Conservation (phyloP, 441 rosid genomes). For the Jatropha podagrica region DNA sequence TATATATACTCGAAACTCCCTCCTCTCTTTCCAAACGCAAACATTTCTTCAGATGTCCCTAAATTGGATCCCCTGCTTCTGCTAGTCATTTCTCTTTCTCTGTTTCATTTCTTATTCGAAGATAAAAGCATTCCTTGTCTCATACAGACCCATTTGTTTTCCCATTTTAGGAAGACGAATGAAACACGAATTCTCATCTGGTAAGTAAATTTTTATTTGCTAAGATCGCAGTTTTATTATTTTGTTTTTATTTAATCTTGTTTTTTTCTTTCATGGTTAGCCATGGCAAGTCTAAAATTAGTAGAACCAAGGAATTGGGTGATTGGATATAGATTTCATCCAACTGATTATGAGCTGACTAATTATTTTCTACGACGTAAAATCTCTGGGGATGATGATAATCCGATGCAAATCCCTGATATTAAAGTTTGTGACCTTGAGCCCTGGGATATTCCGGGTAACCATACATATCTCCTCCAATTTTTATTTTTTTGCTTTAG, state of each 20-base stretch:
- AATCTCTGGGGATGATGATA: constrained; percentile 10
- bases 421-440: constrained; percentile 40
- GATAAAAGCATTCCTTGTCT: not conserved
- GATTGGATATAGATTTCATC: constrained; percentile 42
- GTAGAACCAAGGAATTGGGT: not conserved
- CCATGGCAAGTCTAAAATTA: not conserved
- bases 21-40: not conserved
- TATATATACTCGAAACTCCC: not conserved
- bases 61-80: not conserved
- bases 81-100: not conserved
- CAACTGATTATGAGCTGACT: constrained; percentile 42
- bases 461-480: not conserved
- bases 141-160: not conserved
- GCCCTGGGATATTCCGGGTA: constrained; percentile 51
- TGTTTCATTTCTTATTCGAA: not conserved
- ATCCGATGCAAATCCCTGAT: constrained; percentile 17
- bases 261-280: not conserved
- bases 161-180: constrained; percentile 29
- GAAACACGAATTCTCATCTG: constrained; percentile 7
- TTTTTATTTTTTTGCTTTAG: not conserved
- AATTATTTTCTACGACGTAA: constrained; percentile 21
- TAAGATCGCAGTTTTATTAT: not conserved
- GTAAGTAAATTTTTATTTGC: not conserved
- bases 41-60: not conserved
- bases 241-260: not conserved